Evolutionary conservation across 345 rosid species (phyloP).

Genomic region (Gossypium anomalum): DNA sequence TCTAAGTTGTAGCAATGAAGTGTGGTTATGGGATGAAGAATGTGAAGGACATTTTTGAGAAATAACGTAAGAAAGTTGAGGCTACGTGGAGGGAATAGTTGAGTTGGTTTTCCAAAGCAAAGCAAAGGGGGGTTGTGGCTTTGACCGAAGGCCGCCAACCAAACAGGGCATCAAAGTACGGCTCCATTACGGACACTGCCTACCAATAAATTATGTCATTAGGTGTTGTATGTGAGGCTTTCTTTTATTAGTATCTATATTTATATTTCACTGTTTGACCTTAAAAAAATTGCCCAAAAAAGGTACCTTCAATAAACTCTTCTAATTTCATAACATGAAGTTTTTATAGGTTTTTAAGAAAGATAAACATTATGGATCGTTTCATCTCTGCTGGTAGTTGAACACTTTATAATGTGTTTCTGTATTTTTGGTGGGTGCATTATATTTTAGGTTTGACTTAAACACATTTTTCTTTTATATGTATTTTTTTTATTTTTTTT

Average conservation of each 20-base stretch:
- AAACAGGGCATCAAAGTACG: constrained; percentile 9
- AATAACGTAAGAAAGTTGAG: background rate
- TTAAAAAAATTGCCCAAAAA: background rate
- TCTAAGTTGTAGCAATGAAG: background rate
- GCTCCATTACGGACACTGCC: background rate
- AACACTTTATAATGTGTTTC: too few species aligned
- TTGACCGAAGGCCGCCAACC: background rate
- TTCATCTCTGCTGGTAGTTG: too few species aligned
- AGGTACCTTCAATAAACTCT: too few species aligned
- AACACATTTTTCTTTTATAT: too few species aligned
- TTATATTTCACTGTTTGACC: background rate
- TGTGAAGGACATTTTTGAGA: background rate
- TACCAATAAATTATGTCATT: background rate
- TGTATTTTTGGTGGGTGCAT: too few species aligned
- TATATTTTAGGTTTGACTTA: too few species aligned
- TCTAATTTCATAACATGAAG: too few species aligned
- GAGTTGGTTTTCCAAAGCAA: background rate
- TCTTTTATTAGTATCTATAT: too few species aligned
- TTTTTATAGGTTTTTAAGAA: too few species aligned
- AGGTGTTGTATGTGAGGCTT: too few species aligned
- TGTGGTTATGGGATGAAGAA: background rate
- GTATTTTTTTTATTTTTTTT: too few species aligned
- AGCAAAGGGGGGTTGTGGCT: background rate
- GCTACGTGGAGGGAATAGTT: background rate
- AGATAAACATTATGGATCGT: too few species aligned